Evolutionary conservation across 2,329 filamentous ascomycete genomes (phyloP), one percentile per base, ranked within the genome.

Genomic region (Colletotrichum truncatum): DNA sequence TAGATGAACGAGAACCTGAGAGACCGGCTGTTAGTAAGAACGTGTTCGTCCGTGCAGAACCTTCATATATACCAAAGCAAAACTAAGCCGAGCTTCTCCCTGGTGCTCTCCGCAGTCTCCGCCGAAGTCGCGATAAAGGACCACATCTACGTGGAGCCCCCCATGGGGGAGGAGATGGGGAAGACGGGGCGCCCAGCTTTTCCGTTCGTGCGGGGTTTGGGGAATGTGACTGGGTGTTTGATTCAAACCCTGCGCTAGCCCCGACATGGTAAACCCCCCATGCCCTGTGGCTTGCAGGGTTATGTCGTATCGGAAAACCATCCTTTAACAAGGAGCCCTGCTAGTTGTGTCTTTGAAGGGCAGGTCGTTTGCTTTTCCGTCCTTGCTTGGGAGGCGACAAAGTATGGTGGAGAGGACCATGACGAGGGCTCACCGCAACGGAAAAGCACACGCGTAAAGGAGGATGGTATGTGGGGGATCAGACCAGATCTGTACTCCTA

Each of bases 121-220:
- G 43, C 59, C 23, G 34, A 32, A 57, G 34, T 57, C 59, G 26
- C 23, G 52, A 63, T 57, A 49, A 63, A 38, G 52, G 21, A 18
- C 43, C 41, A 57, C 59, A 30, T 49, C 34, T 23, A 6, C 18
- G 52, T 49, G 52, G 59, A 57, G 53, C 10, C 59, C 59, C 59
- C 59, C 59, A 51, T 63, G 59, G 59, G 59, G 59, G 59, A 59
- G 43, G 21, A 30, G 7, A 41, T 54, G 59, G 25, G 12, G 39
- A 18, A 55, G 38, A 57, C 57, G 59, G 59, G 52, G 59, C 43
- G 59, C 59, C 59, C 41, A 63, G 59, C 59, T 63, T 63, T 63
- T 63, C 59, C 59, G 59, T 46, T 57, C 34, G 59, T 57, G 59
- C 59, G 59, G 59, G 59, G 59, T 49, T 63, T 56, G 36, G 59